Percentiles rank a stretch among this genome's conserved stretches.
Evolutionary conservation across 495 filamentous ascomycete genomes (phyloP).

Genomic region (Barbatosphaeria neglecta): DNA sequence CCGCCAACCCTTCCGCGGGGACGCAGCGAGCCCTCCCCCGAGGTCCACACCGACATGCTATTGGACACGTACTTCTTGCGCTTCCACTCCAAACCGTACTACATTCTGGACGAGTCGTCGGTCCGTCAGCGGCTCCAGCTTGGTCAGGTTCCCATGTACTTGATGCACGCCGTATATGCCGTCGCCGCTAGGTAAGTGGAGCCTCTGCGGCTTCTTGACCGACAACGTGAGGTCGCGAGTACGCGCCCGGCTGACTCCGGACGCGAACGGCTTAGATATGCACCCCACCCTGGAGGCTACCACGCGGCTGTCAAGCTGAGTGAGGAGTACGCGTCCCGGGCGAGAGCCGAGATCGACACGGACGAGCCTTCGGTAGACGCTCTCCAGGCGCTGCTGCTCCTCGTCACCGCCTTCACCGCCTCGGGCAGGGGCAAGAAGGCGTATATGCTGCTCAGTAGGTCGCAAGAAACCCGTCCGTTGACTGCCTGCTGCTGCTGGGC

Average conservation of each 20-base stretch:
- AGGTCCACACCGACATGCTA: slow-evolving; percentile 43
- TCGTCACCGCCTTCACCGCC: slow-evolving; percentile 63
- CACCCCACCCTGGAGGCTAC: slow-evolving; percentile 46
- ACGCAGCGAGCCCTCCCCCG: slow-evolving; percentile 27
- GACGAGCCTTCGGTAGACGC: slow-evolving; percentile 70
- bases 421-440: slow-evolving; percentile 72
- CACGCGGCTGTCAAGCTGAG: slow-evolving; percentile 47
- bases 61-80: slow-evolving; percentile 67
- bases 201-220: background rate
- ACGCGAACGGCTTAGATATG: slow-evolving; percentile 42
- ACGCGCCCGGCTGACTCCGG: background rate
- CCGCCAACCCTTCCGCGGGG: too few species aligned
- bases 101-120: slow-evolving; percentile 61
- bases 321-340: slow-evolving; percentile 55
- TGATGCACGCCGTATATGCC: slow-evolving; percentile 63
- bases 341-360: slow-evolving; percentile 57
- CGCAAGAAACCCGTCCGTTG: background rate
- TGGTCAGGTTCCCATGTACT: slow-evolving; percentile 50
- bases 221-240: too few species aligned
- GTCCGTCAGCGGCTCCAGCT: slow-evolving; percentile 55
- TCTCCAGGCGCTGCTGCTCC: slow-evolving; percentile 63
- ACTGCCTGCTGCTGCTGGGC: background rate
- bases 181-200: slow-evolving; percentile 55
- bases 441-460: slow-evolving; percentile 71
- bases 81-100: slow-evolving; percentile 67